Conservation (phyloP, 331 rosid genomes). For the Dryas integrifolia region DNA sequence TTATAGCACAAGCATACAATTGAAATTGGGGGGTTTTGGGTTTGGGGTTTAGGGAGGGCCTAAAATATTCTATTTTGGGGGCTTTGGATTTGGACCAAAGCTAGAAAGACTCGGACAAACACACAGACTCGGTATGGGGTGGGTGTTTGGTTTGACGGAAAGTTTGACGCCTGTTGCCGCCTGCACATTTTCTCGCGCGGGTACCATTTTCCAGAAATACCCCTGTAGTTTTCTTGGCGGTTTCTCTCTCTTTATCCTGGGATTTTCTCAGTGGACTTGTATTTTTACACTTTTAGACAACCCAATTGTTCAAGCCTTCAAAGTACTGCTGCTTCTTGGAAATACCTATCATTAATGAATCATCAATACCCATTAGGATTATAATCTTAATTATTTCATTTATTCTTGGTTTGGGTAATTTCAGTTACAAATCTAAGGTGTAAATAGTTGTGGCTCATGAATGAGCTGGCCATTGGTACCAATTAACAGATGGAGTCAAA, state of each 20-base stretch:
- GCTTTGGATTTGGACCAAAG: not conserved
- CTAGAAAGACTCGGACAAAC: not conserved
- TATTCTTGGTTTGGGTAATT: not conserved
- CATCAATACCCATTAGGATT: not conserved
- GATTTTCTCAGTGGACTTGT: not conserved
- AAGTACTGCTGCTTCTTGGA: not conserved
- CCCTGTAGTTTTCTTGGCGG: not conserved
- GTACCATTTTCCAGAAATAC: constrained; percentile 21
- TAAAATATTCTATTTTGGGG: not conserved
- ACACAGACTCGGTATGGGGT: not conserved
- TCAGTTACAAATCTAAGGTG: not conserved
- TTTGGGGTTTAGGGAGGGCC: not conserved
- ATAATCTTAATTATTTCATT: not conserved
- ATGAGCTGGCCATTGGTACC: not conserved
- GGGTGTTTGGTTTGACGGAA: constrained; percentile 28
- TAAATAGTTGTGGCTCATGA: not conserved
- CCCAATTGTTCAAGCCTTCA: not conserved
- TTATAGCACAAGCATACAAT: not conserved
- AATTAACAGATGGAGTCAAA: not conserved
- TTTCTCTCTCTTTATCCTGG: not conserved
- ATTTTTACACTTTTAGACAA: not conserved
- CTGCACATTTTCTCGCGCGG: constrained; percentile 1
- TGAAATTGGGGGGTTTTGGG: not conserved
- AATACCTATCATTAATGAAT: not conserved
- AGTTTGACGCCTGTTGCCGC: constrained; percentile 34